These are phyloP conservation scores for Acidiella bohemica DNA, from an alignment of 495 filamentous ascomycete genomes.

Conservation along the genomic window DNA sequence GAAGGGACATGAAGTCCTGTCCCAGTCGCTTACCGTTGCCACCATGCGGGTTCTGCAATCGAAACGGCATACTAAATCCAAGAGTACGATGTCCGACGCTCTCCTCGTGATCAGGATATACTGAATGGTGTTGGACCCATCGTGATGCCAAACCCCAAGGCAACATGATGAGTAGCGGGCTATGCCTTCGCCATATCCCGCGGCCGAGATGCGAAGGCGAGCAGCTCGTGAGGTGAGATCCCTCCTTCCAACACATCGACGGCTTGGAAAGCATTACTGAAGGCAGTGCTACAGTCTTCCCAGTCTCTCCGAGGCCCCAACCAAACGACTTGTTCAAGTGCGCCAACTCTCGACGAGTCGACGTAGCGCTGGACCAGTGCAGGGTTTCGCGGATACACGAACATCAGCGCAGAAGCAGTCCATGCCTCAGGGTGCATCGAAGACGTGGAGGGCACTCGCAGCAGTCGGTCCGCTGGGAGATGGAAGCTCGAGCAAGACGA, in stretches of 20 bases:
- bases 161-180: no score
- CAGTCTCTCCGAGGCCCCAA: conserved; percentile 39
- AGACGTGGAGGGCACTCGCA: conserved; percentile 34
- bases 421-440: conserved; percentile 26
- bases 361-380: conserved; percentile 35
- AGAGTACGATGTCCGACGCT: no score
- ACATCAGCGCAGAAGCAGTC: conserved; percentile 36
- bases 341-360: conserved; percentile 19
- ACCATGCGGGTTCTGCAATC: no score
- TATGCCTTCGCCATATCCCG: no score
- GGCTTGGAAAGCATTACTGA: no score
- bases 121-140: no score
- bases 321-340: conserved; percentile 35
- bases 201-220: conserved; percentile 10
- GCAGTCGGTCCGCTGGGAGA: conserved; percentile 31
- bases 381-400: conserved; percentile 43
- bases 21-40: no score
- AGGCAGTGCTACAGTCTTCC: no score
- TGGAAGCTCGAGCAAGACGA: conserved; percentile 33
- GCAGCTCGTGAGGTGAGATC: conserved; percentile 10
- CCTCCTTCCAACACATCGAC: conserved; percentile 6
- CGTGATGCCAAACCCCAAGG: no score
- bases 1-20: no score
- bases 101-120: no score
- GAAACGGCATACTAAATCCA: no score